Conservation (phyloP, 163 green algal genomes). For the Botryococcus braunii region DNA sequence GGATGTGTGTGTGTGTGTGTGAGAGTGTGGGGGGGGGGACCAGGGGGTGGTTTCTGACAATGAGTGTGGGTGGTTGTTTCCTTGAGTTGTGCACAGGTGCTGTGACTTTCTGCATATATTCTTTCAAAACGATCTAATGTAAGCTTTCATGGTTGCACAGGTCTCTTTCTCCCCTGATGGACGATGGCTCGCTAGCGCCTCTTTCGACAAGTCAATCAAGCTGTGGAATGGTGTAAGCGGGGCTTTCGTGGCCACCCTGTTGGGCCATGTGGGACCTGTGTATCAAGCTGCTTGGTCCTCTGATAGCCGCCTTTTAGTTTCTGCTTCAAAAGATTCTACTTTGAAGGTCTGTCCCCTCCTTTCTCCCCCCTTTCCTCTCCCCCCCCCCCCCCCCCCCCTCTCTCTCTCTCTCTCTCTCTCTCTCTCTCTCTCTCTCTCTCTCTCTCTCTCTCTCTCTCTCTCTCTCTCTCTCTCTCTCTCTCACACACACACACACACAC, state of each 20-base stretch:
- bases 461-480: slow-evolving; percentile 4
- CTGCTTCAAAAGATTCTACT: slow-evolving; percentile 89
- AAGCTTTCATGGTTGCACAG: no score
- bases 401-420: slow-evolving; percentile 4
- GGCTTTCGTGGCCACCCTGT: slow-evolving; percentile 77
- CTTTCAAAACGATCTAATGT: no score
- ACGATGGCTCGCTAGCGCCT: slow-evolving; percentile 78
- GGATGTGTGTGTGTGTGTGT: no score
- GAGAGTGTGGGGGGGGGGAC: no score
- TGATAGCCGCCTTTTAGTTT: slow-evolving; percentile 76
- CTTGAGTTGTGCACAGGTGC: no score
- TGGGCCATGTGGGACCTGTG: slow-evolving; percentile 87
- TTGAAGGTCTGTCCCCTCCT: slow-evolving; percentile 78
- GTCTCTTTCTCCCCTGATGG: slow-evolving; percentile 95
- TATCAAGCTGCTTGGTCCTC: slow-evolving; percentile 87
- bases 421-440: slow-evolving; percentile 4
- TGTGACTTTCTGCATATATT: no score
- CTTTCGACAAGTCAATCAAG: slow-evolving; percentile 96
- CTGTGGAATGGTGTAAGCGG: slow-evolving; percentile 90
- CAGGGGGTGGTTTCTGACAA: no score
- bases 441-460: slow-evolving; percentile 4
- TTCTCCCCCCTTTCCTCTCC: not conserved
- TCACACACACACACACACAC: slow-evolving; percentile 3
- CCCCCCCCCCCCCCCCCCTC: no score
- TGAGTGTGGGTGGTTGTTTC: no score